Conservation (phyloP, 2,329 filamentous ascomycete genomes). For the Aspergillus neoniger region DNA sequence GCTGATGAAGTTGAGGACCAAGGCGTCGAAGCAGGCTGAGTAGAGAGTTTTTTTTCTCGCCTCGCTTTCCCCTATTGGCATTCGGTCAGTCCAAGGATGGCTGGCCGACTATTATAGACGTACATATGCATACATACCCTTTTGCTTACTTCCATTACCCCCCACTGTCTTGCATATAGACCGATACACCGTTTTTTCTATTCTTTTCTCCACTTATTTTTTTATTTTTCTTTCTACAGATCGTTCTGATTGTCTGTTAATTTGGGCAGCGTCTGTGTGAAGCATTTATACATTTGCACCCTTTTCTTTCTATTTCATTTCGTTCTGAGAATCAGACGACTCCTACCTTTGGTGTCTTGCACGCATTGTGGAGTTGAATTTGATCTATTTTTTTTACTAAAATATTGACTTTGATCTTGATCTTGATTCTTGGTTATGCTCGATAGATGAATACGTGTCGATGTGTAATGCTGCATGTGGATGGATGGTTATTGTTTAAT, state of each 20-base stretch:
- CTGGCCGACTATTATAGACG: no score
- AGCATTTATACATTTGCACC: neutral
- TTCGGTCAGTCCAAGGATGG: neutral
- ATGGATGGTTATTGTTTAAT: no score
- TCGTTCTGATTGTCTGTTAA: no score
- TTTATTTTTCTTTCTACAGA: neutral
- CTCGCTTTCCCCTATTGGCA: neutral
- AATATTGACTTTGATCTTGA: neutral
- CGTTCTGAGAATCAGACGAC: neutral
- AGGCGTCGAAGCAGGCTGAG: conserved; percentile 38
- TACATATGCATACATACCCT: neutral
- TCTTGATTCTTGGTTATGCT: no score
- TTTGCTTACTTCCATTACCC: neutral
- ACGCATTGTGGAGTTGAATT: neutral
- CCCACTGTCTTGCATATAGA: neutral
- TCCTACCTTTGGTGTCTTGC: neutral
- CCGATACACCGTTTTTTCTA: neutral
- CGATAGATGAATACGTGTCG: neutral
- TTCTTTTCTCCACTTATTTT: neutral
- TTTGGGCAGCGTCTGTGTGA: no score
- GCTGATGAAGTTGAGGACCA: conserved; percentile 40
- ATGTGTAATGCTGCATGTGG: neutral
- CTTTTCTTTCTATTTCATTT: neutral
- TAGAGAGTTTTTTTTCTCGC: conserved; percentile 10
- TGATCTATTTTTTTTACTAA: neutral